Evolutionary conservation across 169 alveolate genomes (phyloP).

Genomic region (Prorocentrum cordatum): DNA sequence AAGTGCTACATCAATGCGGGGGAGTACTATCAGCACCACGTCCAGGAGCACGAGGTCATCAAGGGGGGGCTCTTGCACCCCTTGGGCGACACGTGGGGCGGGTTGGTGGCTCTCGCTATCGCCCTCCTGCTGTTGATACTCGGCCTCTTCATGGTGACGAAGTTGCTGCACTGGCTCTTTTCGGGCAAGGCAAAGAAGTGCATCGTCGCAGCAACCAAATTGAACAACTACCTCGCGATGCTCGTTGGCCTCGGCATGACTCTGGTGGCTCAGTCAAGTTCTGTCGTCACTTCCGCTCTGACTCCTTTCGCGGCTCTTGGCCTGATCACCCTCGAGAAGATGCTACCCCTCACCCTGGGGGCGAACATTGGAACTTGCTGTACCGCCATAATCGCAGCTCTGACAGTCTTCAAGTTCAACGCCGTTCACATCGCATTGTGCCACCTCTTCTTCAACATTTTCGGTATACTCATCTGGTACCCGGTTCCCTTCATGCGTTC

Average conservation of each 20-base stretch:
- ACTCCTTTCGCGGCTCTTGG: no score
- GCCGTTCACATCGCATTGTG: constrained; percentile 11
- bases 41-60: neutral
- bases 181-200: constrained; percentile 15
- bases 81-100: neutral
- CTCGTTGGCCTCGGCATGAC: constrained; percentile 9
- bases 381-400: constrained; percentile 5
- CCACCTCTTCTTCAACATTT: constrained; percentile 32
- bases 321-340: constrained; percentile 14
- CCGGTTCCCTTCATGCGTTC: constrained; percentile 39
- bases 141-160: neutral
- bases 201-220: constrained; percentile 24
- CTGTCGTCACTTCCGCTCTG: no score
- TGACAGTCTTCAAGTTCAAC: neutral
- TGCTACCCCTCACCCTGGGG: constrained; percentile 17
- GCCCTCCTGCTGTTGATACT: neutral
- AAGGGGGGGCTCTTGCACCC: neutral
- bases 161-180: constrained; percentile 23
- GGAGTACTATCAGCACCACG: neutral
- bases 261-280: constrained; percentile 1
- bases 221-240: constrained; percentile 58
- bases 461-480: constrained; percentile 49
- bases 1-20: constrained; percentile 2
- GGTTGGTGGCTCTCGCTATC: neutral
- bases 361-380: constrained; percentile 32